phyloP scores from a whole-genome alignment of 139 green algal species.

The Tetraselmis chui region DNA sequence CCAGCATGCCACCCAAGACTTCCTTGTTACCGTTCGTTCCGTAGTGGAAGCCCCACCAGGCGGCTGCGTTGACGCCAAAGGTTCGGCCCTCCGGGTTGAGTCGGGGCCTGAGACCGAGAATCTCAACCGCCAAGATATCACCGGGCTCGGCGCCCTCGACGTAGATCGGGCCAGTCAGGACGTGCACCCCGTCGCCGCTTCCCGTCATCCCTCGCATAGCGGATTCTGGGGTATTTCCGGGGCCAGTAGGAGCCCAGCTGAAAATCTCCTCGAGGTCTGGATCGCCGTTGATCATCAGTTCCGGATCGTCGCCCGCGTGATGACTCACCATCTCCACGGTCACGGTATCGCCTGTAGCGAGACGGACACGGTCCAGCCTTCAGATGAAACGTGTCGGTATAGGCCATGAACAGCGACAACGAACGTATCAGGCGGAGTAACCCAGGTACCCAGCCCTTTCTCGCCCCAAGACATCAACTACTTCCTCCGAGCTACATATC shows the following conservation, averaged over 20 bases:
- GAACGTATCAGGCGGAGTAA: too few relatives aligned
- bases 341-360: slow-evolving; percentile 38
- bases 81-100: slow-evolving; percentile 32
- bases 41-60: slow-evolving; percentile 53
- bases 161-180: slow-evolving; percentile 50
- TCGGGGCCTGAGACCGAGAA: slow-evolving; percentile 44
- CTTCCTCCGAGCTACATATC: too few relatives aligned
- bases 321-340: slow-evolving; percentile 54
- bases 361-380: too few relatives aligned
- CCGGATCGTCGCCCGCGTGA: slow-evolving; percentile 47
- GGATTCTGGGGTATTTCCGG: slow-evolving; percentile 6
- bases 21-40: slow-evolving; percentile 12
- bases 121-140: slow-evolving; percentile 51
- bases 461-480: too few relatives aligned
- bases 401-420: too few relatives aligned
- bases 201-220: slow-evolving; percentile 30
- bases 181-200: slow-evolving; percentile 49
- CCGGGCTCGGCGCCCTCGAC: slow-evolving; percentile 42
- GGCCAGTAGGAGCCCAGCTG: slow-evolving; percentile 15
- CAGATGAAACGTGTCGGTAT: too few relatives aligned
- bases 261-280: slow-evolving; percentile 56
- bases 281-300: slow-evolving; percentile 60
- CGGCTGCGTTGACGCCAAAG: slow-evolving; percentile 44
- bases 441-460: too few relatives aligned
- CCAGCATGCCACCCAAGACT: slow-evolving; percentile 28